These are phyloP conservation scores for Kodamaea suecica DNA, from an alignment of 1,139 yeast species.

Conservation along the genomic window DNA sequence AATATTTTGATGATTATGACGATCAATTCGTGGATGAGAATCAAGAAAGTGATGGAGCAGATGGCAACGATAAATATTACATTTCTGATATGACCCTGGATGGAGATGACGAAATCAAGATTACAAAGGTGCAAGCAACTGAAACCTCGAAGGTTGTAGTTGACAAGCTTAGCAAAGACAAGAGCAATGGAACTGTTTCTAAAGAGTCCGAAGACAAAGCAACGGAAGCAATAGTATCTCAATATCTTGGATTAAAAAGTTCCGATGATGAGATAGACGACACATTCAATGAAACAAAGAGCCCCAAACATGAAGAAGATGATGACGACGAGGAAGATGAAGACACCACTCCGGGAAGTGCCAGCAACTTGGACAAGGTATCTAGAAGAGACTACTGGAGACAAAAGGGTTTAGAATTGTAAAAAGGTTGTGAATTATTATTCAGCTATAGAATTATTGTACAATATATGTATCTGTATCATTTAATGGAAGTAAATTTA, in stretches of 20 bases:
- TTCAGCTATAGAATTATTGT: neutral
- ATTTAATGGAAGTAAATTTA: neutral
- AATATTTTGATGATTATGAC: neutral
- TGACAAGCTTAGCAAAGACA: no score
- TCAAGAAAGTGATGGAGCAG: constrained; percentile 30
- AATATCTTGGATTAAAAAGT: constrained; percentile 25
- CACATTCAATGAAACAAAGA: constrained; percentile 15
- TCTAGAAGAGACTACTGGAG: constrained; percentile 42
- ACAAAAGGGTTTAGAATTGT: constrained; percentile 42
- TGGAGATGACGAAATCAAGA: constrained; percentile 20
- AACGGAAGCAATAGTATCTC: constrained; percentile 23
- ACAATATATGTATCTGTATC: constrained; percentile 1
- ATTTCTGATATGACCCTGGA: constrained; percentile 44
- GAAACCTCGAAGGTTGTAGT: neutral
- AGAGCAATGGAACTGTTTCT: neutral
- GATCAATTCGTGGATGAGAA: constrained; percentile 12
- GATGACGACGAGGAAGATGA: constrained; percentile 16
- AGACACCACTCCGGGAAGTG: no score
- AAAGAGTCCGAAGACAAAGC: constrained; percentile 10
- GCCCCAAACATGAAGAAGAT: constrained; percentile 14
- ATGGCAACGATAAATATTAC: constrained; percentile 39
- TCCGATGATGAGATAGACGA: constrained; percentile 16
- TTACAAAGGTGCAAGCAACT: no score
- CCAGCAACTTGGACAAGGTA: constrained; percentile 39
- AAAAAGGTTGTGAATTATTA: constrained; percentile 3